Conservation (phyloP, 768 basidiomycete species). For the Lactifluus pinguis region DNA sequence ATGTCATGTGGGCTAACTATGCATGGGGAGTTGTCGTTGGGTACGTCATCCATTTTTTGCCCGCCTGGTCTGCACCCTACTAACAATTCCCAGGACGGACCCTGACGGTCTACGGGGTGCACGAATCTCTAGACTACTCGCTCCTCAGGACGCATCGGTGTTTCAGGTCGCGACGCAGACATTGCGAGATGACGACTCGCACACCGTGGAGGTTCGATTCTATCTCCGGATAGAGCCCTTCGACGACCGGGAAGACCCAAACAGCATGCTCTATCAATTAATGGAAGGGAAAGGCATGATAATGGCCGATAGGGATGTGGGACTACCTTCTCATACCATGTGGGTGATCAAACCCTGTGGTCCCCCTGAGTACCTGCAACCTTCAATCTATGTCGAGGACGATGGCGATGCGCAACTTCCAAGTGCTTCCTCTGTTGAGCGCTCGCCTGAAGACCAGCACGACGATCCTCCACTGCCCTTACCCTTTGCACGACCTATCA, state of each 20-base stretch:
- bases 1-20: slow-evolving; percentile 93
- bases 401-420: slow-evolving; percentile 32
- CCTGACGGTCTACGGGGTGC: slow-evolving; percentile 70
- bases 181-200: slow-evolving; percentile 84
- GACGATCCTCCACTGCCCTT: slow-evolving; percentile 50
- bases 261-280: slow-evolving; percentile 54
- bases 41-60: slow-evolving; percentile 36
- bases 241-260: slow-evolving; percentile 41
- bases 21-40: slow-evolving; percentile 90
- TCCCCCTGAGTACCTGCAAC: slow-evolving; percentile 58
- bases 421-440: slow-evolving; percentile 21
- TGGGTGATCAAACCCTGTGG: slow-evolving; percentile 89
- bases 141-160: slow-evolving; percentile 68
- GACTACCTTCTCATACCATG: slow-evolving; percentile 90
- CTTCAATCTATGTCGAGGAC: slow-evolving; percentile 47
- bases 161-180: slow-evolving; percentile 82
- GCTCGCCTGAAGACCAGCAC: not conserved
- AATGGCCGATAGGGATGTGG: slow-evolving; percentile 87
- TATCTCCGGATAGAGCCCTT: slow-evolving; percentile 69
- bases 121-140: slow-evolving; percentile 74
- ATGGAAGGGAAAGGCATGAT: slow-evolving; percentile 99
- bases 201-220: slow-evolving; percentile 89
- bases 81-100: slow-evolving; percentile 50
- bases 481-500: slow-evolving; percentile 69
- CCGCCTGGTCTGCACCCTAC: slow-evolving; percentile 6